phyloP scores from a whole-genome alignment of 2,329 filamentous ascomycete species.

The Hyphodiscus sp. region DNA sequence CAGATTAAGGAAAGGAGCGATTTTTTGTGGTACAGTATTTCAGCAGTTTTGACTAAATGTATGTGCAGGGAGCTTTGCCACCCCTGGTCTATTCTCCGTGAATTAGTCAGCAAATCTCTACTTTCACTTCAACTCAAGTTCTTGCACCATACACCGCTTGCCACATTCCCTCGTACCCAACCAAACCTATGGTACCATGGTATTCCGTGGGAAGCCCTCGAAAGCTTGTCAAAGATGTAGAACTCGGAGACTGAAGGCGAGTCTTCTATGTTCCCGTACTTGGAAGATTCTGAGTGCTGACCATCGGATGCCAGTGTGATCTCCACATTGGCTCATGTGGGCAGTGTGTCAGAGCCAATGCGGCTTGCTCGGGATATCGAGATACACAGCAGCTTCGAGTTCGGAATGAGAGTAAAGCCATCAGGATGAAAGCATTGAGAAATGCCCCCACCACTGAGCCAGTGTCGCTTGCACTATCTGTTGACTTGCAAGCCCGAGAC shows the following conservation, averaged over 20 bases:
- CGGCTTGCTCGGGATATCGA: conserved; percentile 13
- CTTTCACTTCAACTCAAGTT: no score
- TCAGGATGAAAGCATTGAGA: conserved; percentile 2
- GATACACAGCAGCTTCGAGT: conserved; percentile 13
- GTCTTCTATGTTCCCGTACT: neutral
- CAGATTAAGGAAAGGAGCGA: no score
- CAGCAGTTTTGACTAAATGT: no score
- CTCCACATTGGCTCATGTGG: conserved; percentile 6
- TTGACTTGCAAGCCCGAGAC: conserved; percentile 12
- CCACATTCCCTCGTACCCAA: neutral
- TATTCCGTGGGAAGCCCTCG: conserved; percentile 10
- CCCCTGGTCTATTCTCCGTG: no score
- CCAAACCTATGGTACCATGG: neutral
- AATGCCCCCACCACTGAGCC: neutral
- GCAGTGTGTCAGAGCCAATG: conserved; percentile 12
- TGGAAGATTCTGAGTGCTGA: neutral
- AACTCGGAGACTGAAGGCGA: conserved; percentile 13
- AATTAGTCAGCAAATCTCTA: neutral
- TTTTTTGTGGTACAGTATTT: no score
- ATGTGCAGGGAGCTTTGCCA: no score
- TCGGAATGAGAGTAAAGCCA: conserved; percentile 8
- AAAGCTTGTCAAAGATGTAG: conserved; percentile 18
- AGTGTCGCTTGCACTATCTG: conserved; percentile 1
- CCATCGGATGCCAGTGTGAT: conserved; percentile 12
- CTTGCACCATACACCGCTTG: neutral